Evolutionary conservation across 768 basidiomycete genomes (phyloP), one percentile per base, ranked within the genome.

Genomic region (Neoboletus subvelutipes): DNA sequence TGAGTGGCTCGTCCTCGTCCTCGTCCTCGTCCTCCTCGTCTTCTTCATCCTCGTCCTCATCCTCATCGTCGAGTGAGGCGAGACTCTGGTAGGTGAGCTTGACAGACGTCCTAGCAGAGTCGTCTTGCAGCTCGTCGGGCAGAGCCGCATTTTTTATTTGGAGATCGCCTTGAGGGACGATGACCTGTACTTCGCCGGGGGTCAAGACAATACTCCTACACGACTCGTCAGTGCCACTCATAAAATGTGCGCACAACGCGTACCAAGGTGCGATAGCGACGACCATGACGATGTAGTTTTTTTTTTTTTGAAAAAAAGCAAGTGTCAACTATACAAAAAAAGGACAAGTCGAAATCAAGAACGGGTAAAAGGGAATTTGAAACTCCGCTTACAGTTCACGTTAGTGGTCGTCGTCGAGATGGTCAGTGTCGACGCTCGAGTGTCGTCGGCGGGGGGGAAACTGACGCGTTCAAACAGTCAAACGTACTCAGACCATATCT

Each of bases 401-500:
- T 53, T 58, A 20, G 46, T 10, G 36, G 36, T 55, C 52, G 57
- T 60, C 58, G 55, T 57, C 64, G 57, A 62, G 68, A 86, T 86
- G 85, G 85, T 85, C 71, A 74, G 83, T 67, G 54, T 37, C 57
- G 52, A 47, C 37, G 56, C 29, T 33, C 36, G n/a, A n/a, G 13
- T 26, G 18, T 34, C 18, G 41, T 50, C 17, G 13, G 40, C 48
- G 62, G 33, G 15, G 28, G 49, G 37, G 17, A 10, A 37, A 45
- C 55, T 62, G 56, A 59, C 61, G 57, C 40, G 50, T 39, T 55
- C 31, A 29, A 7, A 55, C 64, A 98, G 96, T 96, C 96, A 1
- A 97, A 98, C 79, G 90, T 92, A 7, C 80, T 98, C 45, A 83
- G 96, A 68, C 95, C 96, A 4, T 98, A 99, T 75, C 88, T 99